Evolutionary conservation across 306 rosid species (phyloP), one percentile per base, ranked within the genome.

Genomic region (Luffa acutangula): DNA sequence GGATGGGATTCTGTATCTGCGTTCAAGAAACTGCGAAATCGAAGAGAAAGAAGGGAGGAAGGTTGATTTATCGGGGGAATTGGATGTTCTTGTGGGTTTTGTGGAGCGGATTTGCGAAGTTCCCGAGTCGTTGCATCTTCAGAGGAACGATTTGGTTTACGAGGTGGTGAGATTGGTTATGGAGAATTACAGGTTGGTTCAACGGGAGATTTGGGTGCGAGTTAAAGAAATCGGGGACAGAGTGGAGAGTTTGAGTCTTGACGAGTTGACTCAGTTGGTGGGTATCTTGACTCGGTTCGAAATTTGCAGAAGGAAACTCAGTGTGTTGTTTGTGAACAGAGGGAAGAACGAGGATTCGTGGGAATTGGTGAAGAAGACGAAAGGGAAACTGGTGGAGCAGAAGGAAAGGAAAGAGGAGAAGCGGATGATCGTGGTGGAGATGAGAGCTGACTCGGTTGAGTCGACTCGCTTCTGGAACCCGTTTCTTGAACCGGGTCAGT

Each of bases 101-200:
- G 92, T 85, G 0, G 93, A 87, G 58, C 70, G 83, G n/a, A 71
- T 89, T 11, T 42, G 87, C 17, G 81, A 72, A 12, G 84, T 85
- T 1, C 98, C 98, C 0, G 91, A 88, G 2, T 87, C 92, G 8
- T 70, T 91, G 52, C 33, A 80, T 2, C 81, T 91, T 39, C 93
- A 85, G 86, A 86, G 45, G 81, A 89, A 85, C 52, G 86, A 84
- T 14, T 62, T 95, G 87, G 87, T 95, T 13, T 89, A 91, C 57
- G 95, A 91, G 76, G 85, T 89, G 0, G 90, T 91, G 80, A 84
- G 81, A 51, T 62, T 91, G 64, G 85, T 87, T 2, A 81, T 87
- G 2, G 93, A 91, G 75, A 93, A 90, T 83, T 95, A 88, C 79
- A 80, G 96, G 84, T 54, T 81, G 46, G 89, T 88, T 36, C 97